These are phyloP conservation scores for Blattamonas nauphoetae DNA, from an alignment of 78 protist genomes.

Conservation along the genomic window DNA sequence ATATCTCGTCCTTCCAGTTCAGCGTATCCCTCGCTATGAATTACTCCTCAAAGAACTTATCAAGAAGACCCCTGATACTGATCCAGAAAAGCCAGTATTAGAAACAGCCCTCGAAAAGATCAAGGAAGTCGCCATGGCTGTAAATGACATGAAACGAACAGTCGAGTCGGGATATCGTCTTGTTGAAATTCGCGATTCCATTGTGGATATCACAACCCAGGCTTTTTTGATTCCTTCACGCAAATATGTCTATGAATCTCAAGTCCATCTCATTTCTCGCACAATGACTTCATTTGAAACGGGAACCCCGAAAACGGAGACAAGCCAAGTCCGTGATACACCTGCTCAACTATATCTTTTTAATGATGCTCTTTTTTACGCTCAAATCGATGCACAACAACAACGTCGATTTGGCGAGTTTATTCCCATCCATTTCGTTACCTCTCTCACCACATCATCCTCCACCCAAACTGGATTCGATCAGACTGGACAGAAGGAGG, in stretches of 20 bases:
- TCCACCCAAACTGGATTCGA: background rate
- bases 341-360: background rate
- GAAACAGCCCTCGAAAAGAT: background rate
- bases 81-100: background rate
- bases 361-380: background rate
- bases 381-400: background rate
- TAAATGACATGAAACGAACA: background rate
- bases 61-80: background rate
- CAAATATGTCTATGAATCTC: background rate
- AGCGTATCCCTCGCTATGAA: slow-evolving; percentile 6
- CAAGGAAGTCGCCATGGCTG: background rate
- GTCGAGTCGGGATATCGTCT: background rate
- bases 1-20: background rate
- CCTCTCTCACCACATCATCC: background rate
- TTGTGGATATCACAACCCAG: background rate
- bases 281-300: too few relatives aligned
- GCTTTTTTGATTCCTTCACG: background rate
- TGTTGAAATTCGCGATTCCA: background rate
- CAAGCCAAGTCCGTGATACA: too few relatives aligned
- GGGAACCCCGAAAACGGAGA: too few relatives aligned
- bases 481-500: too few relatives aligned
- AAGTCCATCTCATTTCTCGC: too few relatives aligned
- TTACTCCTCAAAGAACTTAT: background rate
- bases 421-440: background rate
- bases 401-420: background rate